phyloP scores from a whole-genome alignment of 805 yeast genomes.

The Lipomyces spencermartinsiae region DNA sequence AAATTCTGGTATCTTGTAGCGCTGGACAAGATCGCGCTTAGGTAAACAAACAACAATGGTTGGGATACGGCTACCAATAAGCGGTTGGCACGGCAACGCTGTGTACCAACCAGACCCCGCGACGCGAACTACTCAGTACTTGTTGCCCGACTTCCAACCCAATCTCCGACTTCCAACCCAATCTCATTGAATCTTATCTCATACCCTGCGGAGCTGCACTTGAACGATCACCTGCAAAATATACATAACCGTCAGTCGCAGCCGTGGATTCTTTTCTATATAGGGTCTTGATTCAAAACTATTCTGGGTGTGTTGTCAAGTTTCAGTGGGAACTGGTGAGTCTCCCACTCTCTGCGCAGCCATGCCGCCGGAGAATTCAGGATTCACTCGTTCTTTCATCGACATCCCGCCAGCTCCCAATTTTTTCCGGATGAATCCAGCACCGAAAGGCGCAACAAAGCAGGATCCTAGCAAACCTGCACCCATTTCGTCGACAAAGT shows the following conservation, averaged over 20 bases:
- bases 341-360: background rate
- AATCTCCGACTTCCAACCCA: background rate
- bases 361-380: slow-evolving; percentile 6
- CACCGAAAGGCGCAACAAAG: background rate
- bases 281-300: background rate
- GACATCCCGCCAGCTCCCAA: slow-evolving; percentile 1
- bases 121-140: background rate
- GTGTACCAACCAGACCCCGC: background rate
- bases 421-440: slow-evolving; percentile 3
- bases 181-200: background rate
- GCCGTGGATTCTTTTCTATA: background rate
- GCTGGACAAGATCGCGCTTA: background rate
- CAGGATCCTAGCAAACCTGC: background rate
- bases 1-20: background rate
- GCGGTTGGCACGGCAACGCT: background rate
- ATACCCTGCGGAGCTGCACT: background rate
- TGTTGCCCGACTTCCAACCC: background rate
- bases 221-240: background rate
- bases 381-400: background rate
- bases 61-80: no score
- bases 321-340: background rate
- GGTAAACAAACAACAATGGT: no score
- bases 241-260: background rate
- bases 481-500: background rate
- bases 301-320: background rate